Conservation (phyloP, 2,329 filamentous ascomycete species). For the Neurospora sp. region DNA sequence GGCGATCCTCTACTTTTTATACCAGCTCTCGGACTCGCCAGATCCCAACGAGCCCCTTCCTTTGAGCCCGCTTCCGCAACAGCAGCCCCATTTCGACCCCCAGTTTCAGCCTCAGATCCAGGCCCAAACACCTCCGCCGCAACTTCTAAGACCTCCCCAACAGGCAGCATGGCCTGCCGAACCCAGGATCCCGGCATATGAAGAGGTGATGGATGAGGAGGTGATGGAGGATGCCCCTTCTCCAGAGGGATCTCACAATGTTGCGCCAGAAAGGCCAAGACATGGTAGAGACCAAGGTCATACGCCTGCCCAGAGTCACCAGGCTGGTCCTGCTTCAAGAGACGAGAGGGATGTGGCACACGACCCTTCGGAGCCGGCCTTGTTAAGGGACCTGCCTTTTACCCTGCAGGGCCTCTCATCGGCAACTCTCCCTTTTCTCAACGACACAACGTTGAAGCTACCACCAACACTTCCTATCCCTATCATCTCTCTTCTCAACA, state of each 20-base stretch:
- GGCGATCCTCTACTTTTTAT: slow-evolving; percentile 87
- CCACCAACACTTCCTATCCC: slow-evolving; percentile 74
- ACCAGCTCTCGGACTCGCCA: slow-evolving; percentile 65
- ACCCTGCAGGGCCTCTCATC: slow-evolving; percentile 89
- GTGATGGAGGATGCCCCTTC: slow-evolving; percentile 44
- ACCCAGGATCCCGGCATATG: slow-evolving; percentile 17
- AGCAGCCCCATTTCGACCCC: neutral
- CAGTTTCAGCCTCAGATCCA: slow-evolving; percentile 23
- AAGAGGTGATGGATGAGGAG: slow-evolving; percentile 30
- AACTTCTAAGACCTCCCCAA: neutral
- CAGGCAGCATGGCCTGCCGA: neutral
- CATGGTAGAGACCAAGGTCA: slow-evolving; percentile 21
- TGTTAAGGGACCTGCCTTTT: slow-evolving; percentile 77
- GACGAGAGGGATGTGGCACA: slow-evolving; percentile 30
- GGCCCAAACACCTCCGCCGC: slow-evolving; percentile 23
- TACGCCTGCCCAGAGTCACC: neutral
- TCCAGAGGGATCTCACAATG: slow-evolving; percentile 38
- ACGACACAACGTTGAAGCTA: slow-evolving; percentile 59
- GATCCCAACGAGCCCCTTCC: slow-evolving; percentile 42
- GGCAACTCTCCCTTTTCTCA: slow-evolving; percentile 67
- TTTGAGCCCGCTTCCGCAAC: slow-evolving; percentile 24
- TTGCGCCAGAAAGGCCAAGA: slow-evolving; percentile 31
- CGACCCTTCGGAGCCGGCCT: slow-evolving; percentile 52
- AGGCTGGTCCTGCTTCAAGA: neutral
- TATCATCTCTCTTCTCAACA: slow-evolving; percentile 77